phyloP scores from a whole-genome alignment of 2,329 filamentous ascomycete genomes.

The Penicillium griseofulvum region DNA sequence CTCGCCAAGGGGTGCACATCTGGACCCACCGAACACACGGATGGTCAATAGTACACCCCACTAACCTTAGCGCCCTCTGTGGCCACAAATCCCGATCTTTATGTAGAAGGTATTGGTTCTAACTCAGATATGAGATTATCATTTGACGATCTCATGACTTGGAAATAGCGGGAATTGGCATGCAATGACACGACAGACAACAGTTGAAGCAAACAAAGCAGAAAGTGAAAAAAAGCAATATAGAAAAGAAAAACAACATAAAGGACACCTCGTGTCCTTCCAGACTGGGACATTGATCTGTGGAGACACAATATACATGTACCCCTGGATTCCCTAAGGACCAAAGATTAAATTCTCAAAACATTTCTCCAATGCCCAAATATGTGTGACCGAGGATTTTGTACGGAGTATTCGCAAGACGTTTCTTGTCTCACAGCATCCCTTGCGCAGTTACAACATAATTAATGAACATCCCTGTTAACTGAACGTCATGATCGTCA shows the following conservation, averaged over 20 bases:
- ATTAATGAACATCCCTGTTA: not conserved
- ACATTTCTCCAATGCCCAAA: not conserved
- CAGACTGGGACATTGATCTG: not conserved
- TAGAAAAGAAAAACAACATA: not conserved
- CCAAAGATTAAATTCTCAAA: not conserved
- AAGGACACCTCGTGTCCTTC: not conserved
- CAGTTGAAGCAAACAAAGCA: not conserved
- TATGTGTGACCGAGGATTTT: not conserved
- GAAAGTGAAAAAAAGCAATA: not conserved
- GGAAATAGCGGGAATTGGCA: not conserved
- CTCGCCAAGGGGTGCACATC: not conserved
- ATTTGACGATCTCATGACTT: not conserved
- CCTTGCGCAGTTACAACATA: slow-evolving; percentile 1
- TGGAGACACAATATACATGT: not conserved
- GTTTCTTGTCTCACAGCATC: not conserved
- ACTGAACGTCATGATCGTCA: slow-evolving; percentile 8
- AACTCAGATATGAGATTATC: not conserved
- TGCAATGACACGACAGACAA: not conserved
- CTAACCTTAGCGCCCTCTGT: slow-evolving; percentile 14
- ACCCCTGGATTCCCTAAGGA: slow-evolving; percentile 8
- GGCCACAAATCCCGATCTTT: not conserved
- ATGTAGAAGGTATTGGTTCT: not conserved
- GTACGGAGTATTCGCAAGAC: not conserved
- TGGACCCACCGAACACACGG: slow-evolving; percentile 1
- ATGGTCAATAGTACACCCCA: slow-evolving; percentile 19